Conservation (phyloP, 352 stramenopile genomes). For the Aphanomyces astaci region DNA sequence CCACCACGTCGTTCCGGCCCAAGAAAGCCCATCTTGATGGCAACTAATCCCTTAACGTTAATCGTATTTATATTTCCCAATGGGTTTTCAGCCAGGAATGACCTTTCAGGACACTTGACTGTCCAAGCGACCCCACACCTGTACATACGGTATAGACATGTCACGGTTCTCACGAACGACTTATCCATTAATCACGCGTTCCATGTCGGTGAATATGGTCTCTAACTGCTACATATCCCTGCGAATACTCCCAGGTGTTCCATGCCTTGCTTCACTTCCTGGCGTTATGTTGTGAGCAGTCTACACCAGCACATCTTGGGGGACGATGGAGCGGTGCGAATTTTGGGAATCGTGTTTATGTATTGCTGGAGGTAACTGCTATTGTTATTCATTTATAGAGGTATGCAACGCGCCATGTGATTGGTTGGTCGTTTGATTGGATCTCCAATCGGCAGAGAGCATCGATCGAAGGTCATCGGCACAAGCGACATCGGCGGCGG, state of each 20-base stretch:
- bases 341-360: too few species aligned
- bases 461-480: neutral
- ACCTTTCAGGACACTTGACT: neutral
- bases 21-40: constrained; percentile 4
- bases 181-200: neutral
- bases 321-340: too few species aligned
- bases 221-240: too few species aligned
- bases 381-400: neutral
- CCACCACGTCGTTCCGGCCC: constrained; percentile 6
- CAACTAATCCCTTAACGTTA: neutral
- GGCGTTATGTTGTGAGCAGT: too few species aligned
- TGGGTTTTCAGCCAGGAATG: neutral
- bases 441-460: neutral
- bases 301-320: too few species aligned
- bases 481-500: neutral
- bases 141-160: too few species aligned
- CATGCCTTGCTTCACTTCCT: too few species aligned
- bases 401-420: neutral
- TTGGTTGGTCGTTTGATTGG: constrained; percentile 2
- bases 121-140: neutral
- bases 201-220: neutral
- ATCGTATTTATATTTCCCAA: neutral
- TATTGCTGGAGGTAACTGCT: too few species aligned
- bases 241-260: too few species aligned
- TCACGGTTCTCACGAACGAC: too few species aligned